Conservation (phyloP, 2,329 filamentous ascomycete genomes). For the Remersonia thermophila region DNA sequence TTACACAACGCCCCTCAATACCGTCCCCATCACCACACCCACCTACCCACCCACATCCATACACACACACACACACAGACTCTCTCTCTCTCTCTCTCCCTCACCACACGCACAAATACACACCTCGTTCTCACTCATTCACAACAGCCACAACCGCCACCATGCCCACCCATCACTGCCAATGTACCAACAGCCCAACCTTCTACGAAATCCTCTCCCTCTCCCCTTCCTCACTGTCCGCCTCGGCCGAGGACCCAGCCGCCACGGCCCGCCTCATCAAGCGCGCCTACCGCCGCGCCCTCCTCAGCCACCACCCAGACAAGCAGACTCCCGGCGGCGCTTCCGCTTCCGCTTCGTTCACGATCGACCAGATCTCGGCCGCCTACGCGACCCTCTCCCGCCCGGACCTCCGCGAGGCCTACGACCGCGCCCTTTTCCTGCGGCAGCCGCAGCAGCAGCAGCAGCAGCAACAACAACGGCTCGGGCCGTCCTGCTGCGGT, state of each 20-base stretch:
- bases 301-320: constrained; percentile 55
- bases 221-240: constrained; percentile 34
- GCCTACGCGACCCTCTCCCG: constrained; percentile 47
- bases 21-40: too few species aligned
- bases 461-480: neutral
- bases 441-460: constrained; percentile 8
- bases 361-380: constrained; percentile 51
- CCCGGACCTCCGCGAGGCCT: constrained; percentile 34
- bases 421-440: constrained; percentile 38
- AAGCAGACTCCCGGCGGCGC: constrained; percentile 25
- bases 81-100: neutral
- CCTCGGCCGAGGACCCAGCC: constrained; percentile 29
- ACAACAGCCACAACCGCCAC: neutral
- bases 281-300: constrained; percentile 50
- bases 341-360: too few species aligned
- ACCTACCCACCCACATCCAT: neutral
- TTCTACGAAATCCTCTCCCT: constrained; percentile 51
- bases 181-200: constrained; percentile 34
- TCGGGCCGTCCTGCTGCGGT: too few species aligned
- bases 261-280: constrained; percentile 42
- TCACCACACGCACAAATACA: too few species aligned
- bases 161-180: neutral
- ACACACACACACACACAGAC: neutral
- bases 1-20: too few species aligned
- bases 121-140: neutral